phyloP scores from a whole-genome alignment of 2,329 filamentous ascomycete species.

The Scopulariopsis brevicaulis region DNA sequence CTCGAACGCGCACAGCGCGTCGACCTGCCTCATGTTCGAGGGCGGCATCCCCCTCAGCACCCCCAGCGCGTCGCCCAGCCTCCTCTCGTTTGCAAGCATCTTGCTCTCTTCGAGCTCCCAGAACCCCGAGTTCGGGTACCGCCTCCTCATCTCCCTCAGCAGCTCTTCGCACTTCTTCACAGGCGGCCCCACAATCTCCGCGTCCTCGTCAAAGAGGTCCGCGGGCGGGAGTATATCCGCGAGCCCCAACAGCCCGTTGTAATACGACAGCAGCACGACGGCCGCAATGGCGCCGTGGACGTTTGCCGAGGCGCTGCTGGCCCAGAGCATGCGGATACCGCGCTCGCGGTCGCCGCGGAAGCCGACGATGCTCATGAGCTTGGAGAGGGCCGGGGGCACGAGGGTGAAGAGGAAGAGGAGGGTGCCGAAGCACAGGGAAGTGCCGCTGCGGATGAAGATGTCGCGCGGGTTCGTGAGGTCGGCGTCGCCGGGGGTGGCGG shows the following conservation, averaged over 20 bases:
- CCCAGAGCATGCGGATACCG: conserved; percentile 81
- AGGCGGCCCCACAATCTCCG: conserved; percentile 61
- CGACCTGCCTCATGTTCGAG: conserved; percentile 67
- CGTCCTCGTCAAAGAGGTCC: conserved; percentile 25
- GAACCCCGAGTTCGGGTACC: conserved; percentile 71
- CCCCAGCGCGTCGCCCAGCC: conserved; percentile 56
- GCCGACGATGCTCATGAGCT: conserved; percentile 75
- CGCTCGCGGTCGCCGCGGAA: conserved; percentile 81
- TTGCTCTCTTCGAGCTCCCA: conserved; percentile 86
- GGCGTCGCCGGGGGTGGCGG: conserved; percentile 3
- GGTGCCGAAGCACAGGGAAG: conserved; percentile 82
- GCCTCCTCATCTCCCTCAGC: conserved; percentile 59
- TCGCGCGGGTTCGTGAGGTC: conserved; percentile 58
- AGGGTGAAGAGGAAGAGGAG: conserved; percentile 82
- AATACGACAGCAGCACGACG: conserved; percentile 71
- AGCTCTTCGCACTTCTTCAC: conserved; percentile 53
- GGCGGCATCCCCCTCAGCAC: conserved; percentile 50
- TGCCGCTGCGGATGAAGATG: conserved; percentile 78
- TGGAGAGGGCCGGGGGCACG: conserved; percentile 83
- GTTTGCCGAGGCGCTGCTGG: conserved; percentile 73
- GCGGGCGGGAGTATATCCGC: conserved; percentile 70
- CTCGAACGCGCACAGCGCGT: conserved; percentile 79
- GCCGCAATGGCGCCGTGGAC: conserved; percentile 88
- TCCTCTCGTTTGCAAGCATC: conserved; percentile 54
- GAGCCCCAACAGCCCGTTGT: conserved; percentile 76